These are phyloP conservation scores for Penicillium rolfsii DNA, from an alignment of 2,329 filamentous ascomycete genomes.

Conservation along the genomic window DNA sequence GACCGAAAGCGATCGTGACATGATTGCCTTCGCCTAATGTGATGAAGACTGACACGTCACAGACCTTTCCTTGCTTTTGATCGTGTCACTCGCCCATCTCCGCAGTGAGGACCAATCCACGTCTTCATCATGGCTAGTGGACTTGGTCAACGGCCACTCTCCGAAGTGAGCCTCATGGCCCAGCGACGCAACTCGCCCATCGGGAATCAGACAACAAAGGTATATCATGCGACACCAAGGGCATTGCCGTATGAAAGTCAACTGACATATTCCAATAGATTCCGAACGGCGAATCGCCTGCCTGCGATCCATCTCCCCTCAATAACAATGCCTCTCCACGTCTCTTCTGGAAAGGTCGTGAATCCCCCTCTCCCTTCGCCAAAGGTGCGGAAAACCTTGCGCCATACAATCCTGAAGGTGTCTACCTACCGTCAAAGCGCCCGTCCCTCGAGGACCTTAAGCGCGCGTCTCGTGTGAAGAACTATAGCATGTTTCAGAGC, in stretches of 20 bases:
- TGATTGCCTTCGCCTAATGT: background rate
- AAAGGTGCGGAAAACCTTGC: conserved; percentile 71
- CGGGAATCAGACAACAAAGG: conserved; percentile 76
- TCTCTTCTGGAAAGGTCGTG: conserved; percentile 83
- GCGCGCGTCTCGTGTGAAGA: conserved; percentile 92
- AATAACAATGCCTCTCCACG: conserved; percentile 70
- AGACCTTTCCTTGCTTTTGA: conserved; percentile 16
- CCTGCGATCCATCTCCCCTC: conserved; percentile 82
- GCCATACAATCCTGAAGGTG: conserved; percentile 61
- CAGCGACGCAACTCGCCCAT: conserved; percentile 89
- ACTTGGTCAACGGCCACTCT: conserved; percentile 71
- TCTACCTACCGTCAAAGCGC: conserved; percentile 74
- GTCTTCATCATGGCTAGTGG: conserved; percentile 66
- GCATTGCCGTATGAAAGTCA: background rate
- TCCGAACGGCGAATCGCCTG: conserved; percentile 73
- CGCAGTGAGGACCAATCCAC: conserved; percentile 45
- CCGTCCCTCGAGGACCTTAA: conserved; percentile 95
- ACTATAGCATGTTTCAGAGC: conserved; percentile 95
- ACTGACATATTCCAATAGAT: conserved; percentile 60
- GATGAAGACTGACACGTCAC: conserved; percentile 18
- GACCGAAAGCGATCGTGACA: background rate
- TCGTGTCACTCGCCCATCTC: conserved; percentile 3
- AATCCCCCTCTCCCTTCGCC: conserved; percentile 67
- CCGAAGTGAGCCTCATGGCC: conserved; percentile 85
- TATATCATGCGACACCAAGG: conserved; percentile 45